These are phyloP conservation scores for Boletus semigastroideus DNA, from an alignment of 1,284 basidiomycete species.

Conservation along the genomic window DNA sequence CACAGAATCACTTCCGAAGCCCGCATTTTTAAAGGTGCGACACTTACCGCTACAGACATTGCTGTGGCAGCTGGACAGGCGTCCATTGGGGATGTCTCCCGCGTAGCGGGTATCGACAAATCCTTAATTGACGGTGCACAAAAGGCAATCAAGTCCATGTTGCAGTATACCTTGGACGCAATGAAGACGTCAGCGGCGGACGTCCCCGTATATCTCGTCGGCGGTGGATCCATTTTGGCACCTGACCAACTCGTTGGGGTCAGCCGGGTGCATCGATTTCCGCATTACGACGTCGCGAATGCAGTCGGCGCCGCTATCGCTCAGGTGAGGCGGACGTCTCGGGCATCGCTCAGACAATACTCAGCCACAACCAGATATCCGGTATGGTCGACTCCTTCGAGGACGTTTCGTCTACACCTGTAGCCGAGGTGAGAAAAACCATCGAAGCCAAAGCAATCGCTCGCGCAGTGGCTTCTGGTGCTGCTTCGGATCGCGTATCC, in stretches of 20 bases:
- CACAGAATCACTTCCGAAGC: constrained; percentile 50
- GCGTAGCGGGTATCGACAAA: constrained; percentile 32
- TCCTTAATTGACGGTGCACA: constrained; percentile 34
- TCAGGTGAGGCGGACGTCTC: constrained; percentile 22
- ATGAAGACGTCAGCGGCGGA: constrained; percentile 60
- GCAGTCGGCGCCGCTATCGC: constrained; percentile 57
- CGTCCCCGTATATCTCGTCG: constrained; percentile 51
- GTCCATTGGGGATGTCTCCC: constrained; percentile 41
- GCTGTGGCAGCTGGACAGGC: constrained; percentile 45
- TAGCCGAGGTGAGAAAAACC: constrained; percentile 43
- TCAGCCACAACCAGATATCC: constrained; percentile 35
- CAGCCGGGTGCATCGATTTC: constrained; percentile 49
- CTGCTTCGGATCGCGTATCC: constrained; percentile 32
- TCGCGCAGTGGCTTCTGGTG: constrained; percentile 46
- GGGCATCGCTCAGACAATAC: not conserved
- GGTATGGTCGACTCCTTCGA: constrained; percentile 41
- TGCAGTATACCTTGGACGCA: constrained; percentile 47
- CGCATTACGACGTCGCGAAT: constrained; percentile 55
- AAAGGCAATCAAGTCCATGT: constrained; percentile 44
- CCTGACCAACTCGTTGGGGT: constrained; percentile 51
- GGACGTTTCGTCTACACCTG: constrained; percentile 41
- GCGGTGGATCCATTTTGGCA: constrained; percentile 52
- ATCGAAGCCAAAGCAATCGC: constrained; percentile 38
- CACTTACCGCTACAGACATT: constrained; percentile 56
- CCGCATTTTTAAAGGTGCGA: constrained; percentile 50